Evolutionary conservation across 2,329 filamentous ascomycete species (phyloP).

Genomic region (Colletotrichum graminicola): DNA sequence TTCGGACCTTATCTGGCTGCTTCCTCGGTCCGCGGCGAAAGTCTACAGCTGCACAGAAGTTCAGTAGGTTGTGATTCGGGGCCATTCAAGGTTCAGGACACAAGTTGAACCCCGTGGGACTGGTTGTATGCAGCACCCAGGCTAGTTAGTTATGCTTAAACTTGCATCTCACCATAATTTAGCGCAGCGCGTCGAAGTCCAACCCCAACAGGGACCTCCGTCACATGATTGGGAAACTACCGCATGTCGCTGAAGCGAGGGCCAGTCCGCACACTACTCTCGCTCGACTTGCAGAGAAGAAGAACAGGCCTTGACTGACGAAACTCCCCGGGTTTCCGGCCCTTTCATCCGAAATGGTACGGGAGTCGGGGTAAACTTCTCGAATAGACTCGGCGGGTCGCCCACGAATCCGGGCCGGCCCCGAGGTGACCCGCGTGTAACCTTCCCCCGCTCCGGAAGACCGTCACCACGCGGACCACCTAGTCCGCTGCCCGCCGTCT

Average conservation of each 20-base stretch:
- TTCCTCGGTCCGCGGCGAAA: not conserved
- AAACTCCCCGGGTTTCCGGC: not conserved
- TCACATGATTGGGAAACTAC: not conserved
- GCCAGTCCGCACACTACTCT: not conserved
- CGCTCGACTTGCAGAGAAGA: not conserved
- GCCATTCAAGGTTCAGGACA: not conserved
- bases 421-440: not conserved
- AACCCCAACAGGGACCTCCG: not conserved
- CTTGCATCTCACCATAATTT: not conserved
- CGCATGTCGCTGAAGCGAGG: not conserved
- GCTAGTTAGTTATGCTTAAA: not conserved
- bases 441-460: not conserved
- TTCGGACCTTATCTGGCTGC: not conserved
- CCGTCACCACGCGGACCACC: not conserved
- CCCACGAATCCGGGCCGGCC: conserved; percentile 16
- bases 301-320: conserved; percentile 9
- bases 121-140: not conserved
- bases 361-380: not conserved
- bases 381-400: not conserved
- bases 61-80: not conserved
- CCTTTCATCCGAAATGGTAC: not conserved
- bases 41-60: not conserved
- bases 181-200: not conserved
- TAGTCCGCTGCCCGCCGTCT: conserved; percentile 13
- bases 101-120: not conserved